Evolutionary conservation across 2,329 filamentous ascomycete species (phyloP).

Genomic region (Curvularia sp.): DNA sequence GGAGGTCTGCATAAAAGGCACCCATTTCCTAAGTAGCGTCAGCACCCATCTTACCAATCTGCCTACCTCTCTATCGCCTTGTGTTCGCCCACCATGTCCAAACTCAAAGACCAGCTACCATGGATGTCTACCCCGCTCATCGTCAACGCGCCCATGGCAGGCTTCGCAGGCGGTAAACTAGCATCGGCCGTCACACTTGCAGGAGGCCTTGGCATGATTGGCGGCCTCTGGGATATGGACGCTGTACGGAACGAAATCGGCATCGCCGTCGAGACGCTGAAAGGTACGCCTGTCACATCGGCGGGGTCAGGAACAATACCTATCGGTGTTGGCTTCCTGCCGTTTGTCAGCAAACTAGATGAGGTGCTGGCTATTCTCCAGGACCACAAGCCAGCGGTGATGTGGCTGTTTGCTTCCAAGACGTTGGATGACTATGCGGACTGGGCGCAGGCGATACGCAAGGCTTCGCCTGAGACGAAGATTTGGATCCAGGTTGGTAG

Average conservation of each 20-base stretch:
- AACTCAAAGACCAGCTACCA: constrained; percentile 46
- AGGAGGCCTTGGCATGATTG: constrained; percentile 56
- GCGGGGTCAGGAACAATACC: constrained; percentile 47
- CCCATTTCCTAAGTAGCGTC: not conserved
- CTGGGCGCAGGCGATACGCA: constrained; percentile 46
- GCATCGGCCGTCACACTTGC: constrained; percentile 67
- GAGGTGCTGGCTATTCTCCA: constrained; percentile 59
- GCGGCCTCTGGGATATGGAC: constrained; percentile 45
- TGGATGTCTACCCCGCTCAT: constrained; percentile 67
- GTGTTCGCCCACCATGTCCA: constrained; percentile 16
- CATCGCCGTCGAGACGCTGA: constrained; percentile 27
- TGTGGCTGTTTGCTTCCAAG: constrained; percentile 72
- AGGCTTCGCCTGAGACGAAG: constrained; percentile 47
- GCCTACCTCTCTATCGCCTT: not conserved
- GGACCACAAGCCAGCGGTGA: constrained; percentile 62
- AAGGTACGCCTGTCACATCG: constrained; percentile 14
- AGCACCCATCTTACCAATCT: not conserved
- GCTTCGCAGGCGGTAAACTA: constrained; percentile 62
- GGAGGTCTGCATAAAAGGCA: not conserved
- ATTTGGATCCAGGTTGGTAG: constrained; percentile 69
- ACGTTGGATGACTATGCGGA: constrained; percentile 48
- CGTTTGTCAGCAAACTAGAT: constrained; percentile 56
- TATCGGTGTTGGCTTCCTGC: constrained; percentile 68
- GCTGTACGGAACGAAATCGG: constrained; percentile 41
- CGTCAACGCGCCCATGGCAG: constrained; percentile 71